Evolutionary conservation across 768 basidiomycete species (phyloP).

Genomic region (Termitomyces sp.): DNA sequence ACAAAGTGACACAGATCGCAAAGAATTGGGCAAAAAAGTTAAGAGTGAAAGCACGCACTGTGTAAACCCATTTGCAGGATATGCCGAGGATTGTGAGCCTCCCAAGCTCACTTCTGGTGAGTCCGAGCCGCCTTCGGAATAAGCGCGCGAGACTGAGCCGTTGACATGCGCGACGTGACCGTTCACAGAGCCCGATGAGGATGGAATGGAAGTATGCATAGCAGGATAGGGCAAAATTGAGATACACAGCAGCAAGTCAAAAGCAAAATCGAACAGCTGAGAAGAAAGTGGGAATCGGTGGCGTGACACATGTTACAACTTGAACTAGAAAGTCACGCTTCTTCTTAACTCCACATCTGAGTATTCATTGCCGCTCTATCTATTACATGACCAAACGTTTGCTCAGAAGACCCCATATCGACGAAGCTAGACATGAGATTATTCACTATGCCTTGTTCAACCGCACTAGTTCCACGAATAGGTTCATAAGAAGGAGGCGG

Average conservation of each 20-base stretch:
- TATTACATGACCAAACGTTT: slow-evolving; percentile 37
- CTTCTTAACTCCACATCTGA: not conserved
- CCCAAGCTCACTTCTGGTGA: slow-evolving; percentile 29
- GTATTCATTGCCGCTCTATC: slow-evolving; percentile 15
- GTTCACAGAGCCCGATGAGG: slow-evolving; percentile 41
- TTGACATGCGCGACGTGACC: slow-evolving; percentile 47
- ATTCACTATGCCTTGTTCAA: slow-evolving; percentile 30
- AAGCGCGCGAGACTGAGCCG: slow-evolving; percentile 36
- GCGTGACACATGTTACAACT: slow-evolving; percentile 14
- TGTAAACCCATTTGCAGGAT: slow-evolving; percentile 51
- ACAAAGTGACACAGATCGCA: not conserved
- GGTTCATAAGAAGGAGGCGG: slow-evolving; percentile 45
- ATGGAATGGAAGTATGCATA: slow-evolving; percentile 32
- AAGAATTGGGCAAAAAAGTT: not conserved
- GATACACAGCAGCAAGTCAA: slow-evolving; percentile 6
- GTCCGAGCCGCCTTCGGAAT: slow-evolving; percentile 30
- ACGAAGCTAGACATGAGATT: slow-evolving; percentile 62
- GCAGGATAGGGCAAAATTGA: slow-evolving; percentile 1
- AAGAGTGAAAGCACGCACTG: slow-evolving; percentile 39
- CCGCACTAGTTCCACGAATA: slow-evolving; percentile 40
- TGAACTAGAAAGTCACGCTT: slow-evolving; percentile 2
- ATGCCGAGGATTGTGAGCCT: slow-evolving; percentile 34
- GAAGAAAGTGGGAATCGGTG: slow-evolving; percentile 9
- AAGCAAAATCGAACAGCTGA: slow-evolving; percentile 9
- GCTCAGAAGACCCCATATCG: slow-evolving; percentile 31